Conservation (phyloP, 2,329 filamentous ascomycete genomes). For the Verticillium dahliae region DNA sequence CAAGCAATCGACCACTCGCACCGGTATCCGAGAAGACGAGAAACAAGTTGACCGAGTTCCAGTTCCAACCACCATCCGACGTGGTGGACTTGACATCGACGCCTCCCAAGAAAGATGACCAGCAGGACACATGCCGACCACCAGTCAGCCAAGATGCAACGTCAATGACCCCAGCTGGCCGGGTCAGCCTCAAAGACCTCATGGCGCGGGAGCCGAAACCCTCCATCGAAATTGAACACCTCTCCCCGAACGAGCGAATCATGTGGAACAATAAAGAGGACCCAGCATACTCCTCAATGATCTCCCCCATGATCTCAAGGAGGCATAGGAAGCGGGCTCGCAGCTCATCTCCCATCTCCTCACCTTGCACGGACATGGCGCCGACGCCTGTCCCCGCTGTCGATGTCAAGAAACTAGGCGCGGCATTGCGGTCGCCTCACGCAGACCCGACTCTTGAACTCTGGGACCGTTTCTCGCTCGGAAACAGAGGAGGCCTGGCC, state of each 20-base stretch:
- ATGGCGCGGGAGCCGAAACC: constrained; percentile 23
- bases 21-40: constrained; percentile 53
- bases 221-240: constrained; percentile 29
- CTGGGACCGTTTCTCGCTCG: constrained; percentile 67
- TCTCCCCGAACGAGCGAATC: constrained; percentile 55
- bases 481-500: constrained; percentile 29
- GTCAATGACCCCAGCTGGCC: constrained; percentile 11
- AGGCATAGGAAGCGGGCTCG: constrained; percentile 60
- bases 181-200: constrained; percentile 51
- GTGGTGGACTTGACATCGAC: background rate
- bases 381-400: constrained; percentile 33
- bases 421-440: constrained; percentile 58
- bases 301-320: constrained; percentile 43
- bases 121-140: background rate
- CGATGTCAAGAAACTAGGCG: constrained; percentile 52
- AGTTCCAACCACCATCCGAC: constrained; percentile 32
- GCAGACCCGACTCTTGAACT: constrained; percentile 68
- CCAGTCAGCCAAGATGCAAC: constrained; percentile 4
- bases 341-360: constrained; percentile 68
- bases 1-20: constrained; percentile 29
- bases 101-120: background rate
- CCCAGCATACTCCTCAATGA: constrained; percentile 28
- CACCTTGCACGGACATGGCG: constrained; percentile 47
- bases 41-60: constrained; percentile 52
- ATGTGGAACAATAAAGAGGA: constrained; percentile 51